phyloP scores from a whole-genome alignment of 2,329 filamentous ascomycete genomes.

The Monosporascus sp. region DNA sequence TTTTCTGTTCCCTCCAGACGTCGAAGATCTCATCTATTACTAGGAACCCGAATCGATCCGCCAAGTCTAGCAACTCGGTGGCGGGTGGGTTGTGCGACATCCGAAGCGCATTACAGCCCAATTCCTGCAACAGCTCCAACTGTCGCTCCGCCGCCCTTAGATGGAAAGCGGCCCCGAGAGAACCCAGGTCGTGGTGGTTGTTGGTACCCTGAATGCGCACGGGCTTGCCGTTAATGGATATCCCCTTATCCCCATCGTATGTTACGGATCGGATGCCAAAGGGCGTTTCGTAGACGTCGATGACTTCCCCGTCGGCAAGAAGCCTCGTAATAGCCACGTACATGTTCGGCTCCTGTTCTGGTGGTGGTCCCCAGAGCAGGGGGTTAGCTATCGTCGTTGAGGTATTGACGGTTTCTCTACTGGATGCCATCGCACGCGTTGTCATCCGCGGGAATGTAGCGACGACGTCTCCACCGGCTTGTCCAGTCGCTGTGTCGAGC shows the following conservation, averaged over 20 bases:
- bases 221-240: constrained; percentile 40
- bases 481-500: constrained; percentile 28
- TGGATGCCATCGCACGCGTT: constrained; percentile 22
- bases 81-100: constrained; percentile 50
- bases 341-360: constrained; percentile 38
- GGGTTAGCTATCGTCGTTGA: constrained; percentile 34
- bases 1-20: constrained; percentile 40
- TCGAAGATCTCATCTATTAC: constrained; percentile 52
- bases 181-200: constrained; percentile 47
- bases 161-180: constrained; percentile 46
- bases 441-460: constrained; percentile 29
- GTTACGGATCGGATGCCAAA: constrained; percentile 43
- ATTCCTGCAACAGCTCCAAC: constrained; percentile 41
- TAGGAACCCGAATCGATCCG: constrained; percentile 43
- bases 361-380: constrained; percentile 42
- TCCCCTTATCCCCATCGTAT: constrained; percentile 34
- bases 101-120: constrained; percentile 45
- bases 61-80: constrained; percentile 43
- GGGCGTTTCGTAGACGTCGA: constrained; percentile 42
- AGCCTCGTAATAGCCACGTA: constrained; percentile 42
- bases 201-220: constrained; percentile 41
- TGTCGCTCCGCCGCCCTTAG: constrained; percentile 41
- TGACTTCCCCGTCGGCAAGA: constrained; percentile 12
- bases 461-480: constrained; percentile 22
- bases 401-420: constrained; percentile 28